Evolutionary conservation across 306 rosid genomes (phyloP), one percentile per base, ranked within the genome.

Genomic region (Gynostemma pentaphyllum): DNA sequence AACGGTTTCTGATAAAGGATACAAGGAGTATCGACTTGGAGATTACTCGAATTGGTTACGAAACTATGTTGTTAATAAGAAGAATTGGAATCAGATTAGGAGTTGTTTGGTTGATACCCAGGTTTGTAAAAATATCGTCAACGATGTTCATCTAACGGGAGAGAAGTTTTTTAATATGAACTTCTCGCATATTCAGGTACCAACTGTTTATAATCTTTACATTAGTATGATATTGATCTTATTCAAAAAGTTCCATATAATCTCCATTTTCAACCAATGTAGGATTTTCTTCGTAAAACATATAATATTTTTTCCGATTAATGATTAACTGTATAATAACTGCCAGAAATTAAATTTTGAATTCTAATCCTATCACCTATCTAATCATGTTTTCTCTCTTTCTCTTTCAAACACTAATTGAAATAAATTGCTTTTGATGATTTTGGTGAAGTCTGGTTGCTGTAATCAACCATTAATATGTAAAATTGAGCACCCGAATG

Each of bases 381-480:
- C 7, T 27, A 28, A 15, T 1, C 15, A 2, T 7, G 29, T 53
- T 28, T 6, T 9, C 14, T n/a, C 14, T 9, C 11, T 15, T 21
- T 9, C 3, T 11, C 1, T 48, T 48, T 1, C 12, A 54, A 7
- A 29, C 24, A 1, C 24, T 48, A n/a, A 15, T n/a, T 30, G 13
- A 14, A 24, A 21, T n/a, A 7, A 52, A 28, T 16, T 54, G 41
- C n/a, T 54, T 29, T 16, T 4, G 19, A 16, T 55, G 8, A 1
- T 34, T 32, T 56, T 10, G 45, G 45, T 56, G 29, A 34, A 88
- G 98, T 69, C 85, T 19, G 96, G 96, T 28, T 91, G 98, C 28
- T 91, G 98, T 72, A 88, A 85, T 75, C 98, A 95, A 9, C 96
- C 96, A 2, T 64, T 63, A 27, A 66, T 74, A 26, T 91, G 98